Evolutionary conservation across 2,329 filamentous ascomycete genomes (phyloP), one percentile per base, ranked within the genome.

Genomic region (Fusarium buxicola): DNA sequence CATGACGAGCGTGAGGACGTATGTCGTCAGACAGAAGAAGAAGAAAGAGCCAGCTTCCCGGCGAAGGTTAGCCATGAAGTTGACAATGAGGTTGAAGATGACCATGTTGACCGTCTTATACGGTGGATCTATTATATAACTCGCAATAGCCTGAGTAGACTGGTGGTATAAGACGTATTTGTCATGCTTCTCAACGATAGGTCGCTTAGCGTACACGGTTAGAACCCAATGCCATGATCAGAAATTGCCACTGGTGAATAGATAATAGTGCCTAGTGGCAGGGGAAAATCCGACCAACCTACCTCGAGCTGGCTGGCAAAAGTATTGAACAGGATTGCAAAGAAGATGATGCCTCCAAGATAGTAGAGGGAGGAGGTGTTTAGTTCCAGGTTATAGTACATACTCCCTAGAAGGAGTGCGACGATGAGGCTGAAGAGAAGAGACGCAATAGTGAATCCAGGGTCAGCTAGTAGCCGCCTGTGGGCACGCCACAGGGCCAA

Each of bases 51-150:
- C 84, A 1, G 86, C 75, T 55, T 83, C 81, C 50, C 85, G 80
- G 48, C 85, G 81, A 5, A 90, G 78, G 57, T 87, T 83, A 1
- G 85, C 83, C 84, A 90, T 84, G 72, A 90, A 90, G 75, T 90
- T 90, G 0, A 90, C 73, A 1, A 83, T 7, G 1, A 60, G 7
- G 35, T 69, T 69, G 48, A 69, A 69, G 7, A 60, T 28, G 16
- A 69, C 34, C 62, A 62, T 67, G 46, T 68, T 66, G 34, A 46
- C 10, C 0, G 51, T 66, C 27, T 69, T 69, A 10, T 60, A 68
- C 0, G 66, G 66, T 1, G 68, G 18, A 12, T 69, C 66, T 3
- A 60, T 45, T 12, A 65, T 4, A 24, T 63, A 68, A 13, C 65
- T 63, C 4, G 67, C 57, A 21, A 69, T 64, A 1, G 71, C 70